Base-by-base conservation (phyloP, 106 monocot species). In the Triglochin maritima region DNA sequence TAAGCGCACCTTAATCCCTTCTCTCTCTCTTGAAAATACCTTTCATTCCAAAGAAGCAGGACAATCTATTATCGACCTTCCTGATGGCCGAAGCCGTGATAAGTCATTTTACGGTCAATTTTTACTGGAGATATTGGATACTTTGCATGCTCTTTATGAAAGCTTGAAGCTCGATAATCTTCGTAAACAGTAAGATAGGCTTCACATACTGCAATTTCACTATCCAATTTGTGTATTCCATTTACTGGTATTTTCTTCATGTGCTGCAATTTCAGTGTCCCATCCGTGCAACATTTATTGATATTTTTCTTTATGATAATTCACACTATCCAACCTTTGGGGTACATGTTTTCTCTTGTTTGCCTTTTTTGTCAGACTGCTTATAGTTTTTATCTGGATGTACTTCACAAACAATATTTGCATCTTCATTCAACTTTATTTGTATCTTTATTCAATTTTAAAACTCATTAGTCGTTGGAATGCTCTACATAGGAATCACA, bases 61-160 rank as follows among this genome's bases (percentile, higher is more conserved):
- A 16, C 50, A 60, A 17, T 64, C 62, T 62, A 55, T 46, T 69
- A 63, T 52, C 44, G 65, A 71, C 47, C 49, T 45, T 29, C 46
- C 47, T 45, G 74, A 83, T 59, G 77, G 66, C 47, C 62, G 74
- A 58, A 62, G 9, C 50, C 60, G 42, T 13, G 85, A 82, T 4
- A 49, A 59, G 44, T 65, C 80, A 72, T 80, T 80, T 79, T 84
- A 83, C 66, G 15, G 60, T 63, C 83, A 79, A 63, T 72, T 90
- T 76, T 48, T 88, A 46, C 80, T 44, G 10, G 90, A 83, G 74
- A 76, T 76, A 17, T 72, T 96, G 62, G 90, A 91, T 76, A 75
- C 87, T 6, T 80, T 96, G 64, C 95, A 96, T 83, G 77, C 87
- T 58, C 74, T 96, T 12, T 96, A 96, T 82, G 95, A 96, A 73